These are phyloP conservation scores for Russula griseocarnosa DNA, from an alignment of 768 basidiomycete species.

Conservation along the genomic window DNA sequence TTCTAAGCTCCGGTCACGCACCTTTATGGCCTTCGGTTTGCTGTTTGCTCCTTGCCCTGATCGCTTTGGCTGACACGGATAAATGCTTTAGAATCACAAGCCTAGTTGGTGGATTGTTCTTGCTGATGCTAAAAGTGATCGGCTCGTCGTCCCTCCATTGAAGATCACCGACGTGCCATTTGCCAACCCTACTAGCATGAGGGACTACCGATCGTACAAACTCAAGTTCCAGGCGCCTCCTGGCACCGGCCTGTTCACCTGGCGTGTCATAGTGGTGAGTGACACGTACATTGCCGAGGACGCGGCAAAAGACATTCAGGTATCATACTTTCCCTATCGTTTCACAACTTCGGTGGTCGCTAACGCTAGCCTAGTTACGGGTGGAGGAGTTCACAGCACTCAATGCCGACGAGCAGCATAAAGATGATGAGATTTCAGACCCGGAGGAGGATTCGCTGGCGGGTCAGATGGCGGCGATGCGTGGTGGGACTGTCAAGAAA, in stretches of 20 bases:
- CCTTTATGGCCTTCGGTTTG: constrained; percentile 88
- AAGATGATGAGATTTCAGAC: constrained; percentile 94
- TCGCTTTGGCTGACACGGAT: constrained; percentile 6
- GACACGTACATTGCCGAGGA: constrained; percentile 90
- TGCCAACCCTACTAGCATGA: constrained; percentile 44
- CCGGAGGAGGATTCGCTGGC: constrained; percentile 96
- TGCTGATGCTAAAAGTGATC: constrained; percentile 79
- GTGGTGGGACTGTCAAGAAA: constrained; percentile 81
- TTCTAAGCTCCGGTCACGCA: constrained; percentile 72
- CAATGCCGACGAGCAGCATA: constrained; percentile 51
- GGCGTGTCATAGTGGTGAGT: constrained; percentile 81
- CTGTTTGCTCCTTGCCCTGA: constrained; percentile 20
- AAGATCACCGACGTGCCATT: constrained; percentile 77
- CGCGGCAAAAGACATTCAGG: constrained; percentile 61
- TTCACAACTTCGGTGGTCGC: neutral
- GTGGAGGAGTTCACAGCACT: constrained; percentile 69
- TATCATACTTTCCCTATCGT: constrained; percentile 39
- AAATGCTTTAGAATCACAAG: constrained; percentile 62
- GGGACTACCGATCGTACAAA: constrained; percentile 79
- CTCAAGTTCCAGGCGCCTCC: constrained; percentile 94
- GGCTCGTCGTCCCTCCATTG: constrained; percentile 82
- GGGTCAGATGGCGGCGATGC: constrained; percentile 97
- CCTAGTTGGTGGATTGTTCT: constrained; percentile 91
- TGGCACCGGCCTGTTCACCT: constrained; percentile 76
- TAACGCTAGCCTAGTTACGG: constrained; percentile 54